Evolutionary conservation across 257 asterid species (phyloP).

Genomic region (Phtheirospermum japonicum): DNA sequence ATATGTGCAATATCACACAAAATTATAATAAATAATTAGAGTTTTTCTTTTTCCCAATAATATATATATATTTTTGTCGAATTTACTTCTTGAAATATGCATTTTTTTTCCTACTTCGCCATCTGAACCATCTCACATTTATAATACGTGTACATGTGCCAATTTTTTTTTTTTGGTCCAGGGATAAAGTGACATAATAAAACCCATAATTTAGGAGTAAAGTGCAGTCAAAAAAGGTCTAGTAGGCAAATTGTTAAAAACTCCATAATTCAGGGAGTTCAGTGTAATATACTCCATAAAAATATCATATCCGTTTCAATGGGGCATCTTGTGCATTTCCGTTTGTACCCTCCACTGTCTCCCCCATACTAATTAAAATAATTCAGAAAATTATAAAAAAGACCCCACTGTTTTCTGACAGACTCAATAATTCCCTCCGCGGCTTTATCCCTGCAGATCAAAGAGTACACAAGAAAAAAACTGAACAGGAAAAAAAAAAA

Average conservation of each 20-base stretch:
- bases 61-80: too few species aligned
- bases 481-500: background rate
- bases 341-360: conserved; percentile 36
- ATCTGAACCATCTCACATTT: too few species aligned
- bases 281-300: background rate
- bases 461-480: conserved; percentile 14
- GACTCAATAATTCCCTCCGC: conserved; percentile 50
- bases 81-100: too few species aligned
- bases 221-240: background rate
- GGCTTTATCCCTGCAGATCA: conserved; percentile 56
- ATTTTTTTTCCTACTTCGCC: too few species aligned
- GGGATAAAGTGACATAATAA: too few species aligned
- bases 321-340: conserved; percentile 30
- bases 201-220: too few species aligned
- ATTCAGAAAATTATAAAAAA: conserved; percentile 28
- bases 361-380: conserved; percentile 26
- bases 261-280: background rate
- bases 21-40: too few species aligned
- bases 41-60: too few species aligned
- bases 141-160: too few species aligned
- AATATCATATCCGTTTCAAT: conserved; percentile 7
- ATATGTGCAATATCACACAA: too few species aligned
- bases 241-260: background rate
- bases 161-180: too few species aligned
- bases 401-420: conserved; percentile 45